Evolutionary conservation across 1,284 basidiomycete species (phyloP).

Genomic region (Rhodotorula sp.): DNA sequence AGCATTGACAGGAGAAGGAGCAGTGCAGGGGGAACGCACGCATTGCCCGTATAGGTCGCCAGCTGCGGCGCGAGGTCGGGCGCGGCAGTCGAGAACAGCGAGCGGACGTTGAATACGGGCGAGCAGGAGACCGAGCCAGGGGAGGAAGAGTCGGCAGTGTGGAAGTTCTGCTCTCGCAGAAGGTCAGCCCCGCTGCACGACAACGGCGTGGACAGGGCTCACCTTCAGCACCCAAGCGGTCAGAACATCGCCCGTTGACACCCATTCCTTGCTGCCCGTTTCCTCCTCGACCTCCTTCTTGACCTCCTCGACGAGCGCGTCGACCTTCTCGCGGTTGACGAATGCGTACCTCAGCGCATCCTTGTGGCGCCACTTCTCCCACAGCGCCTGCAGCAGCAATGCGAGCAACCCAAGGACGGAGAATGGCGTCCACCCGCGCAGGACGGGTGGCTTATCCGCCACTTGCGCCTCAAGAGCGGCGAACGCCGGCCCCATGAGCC

Average conservation of each 20-base stretch:
- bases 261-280: conserved; percentile 4
- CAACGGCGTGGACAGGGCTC: neutral
- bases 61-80: neutral
- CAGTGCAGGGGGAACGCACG: neutral
- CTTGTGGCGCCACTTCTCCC: conserved; percentile 4
- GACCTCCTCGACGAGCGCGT: neutral
- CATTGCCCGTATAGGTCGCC: neutral
- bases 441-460: neutral
- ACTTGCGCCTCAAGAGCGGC: neutral
- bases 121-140: neutral
- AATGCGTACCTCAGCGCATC: neutral
- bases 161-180: neutral
- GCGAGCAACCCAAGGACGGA: neutral
- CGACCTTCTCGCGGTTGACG: neutral
- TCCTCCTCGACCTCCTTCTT: neutral
- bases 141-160: neutral
- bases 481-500: neutral
- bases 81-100: neutral
- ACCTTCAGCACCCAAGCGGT: conserved; percentile 11
- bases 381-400: neutral
- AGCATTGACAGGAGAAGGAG: too few species aligned
- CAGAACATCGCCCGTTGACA: conserved; percentile 10
- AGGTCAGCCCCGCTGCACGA: neutral
- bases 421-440: neutral
- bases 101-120: neutral